phyloP scores from a whole-genome alignment of 179 eudicot genomes.

The Corrigiola litoralis region DNA sequence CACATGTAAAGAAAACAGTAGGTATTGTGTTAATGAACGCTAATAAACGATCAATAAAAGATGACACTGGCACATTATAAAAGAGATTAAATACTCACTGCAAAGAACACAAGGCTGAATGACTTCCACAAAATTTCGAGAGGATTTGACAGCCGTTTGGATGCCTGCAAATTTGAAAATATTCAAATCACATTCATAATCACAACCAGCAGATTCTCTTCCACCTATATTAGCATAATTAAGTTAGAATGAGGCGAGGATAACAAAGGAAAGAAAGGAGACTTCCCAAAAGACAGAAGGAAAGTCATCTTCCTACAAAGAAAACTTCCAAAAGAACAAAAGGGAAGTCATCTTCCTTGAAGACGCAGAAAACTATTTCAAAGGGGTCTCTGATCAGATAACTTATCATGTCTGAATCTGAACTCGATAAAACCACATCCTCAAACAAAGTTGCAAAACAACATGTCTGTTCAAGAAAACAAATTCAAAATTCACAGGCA shows the following conservation, averaged over 20 bases:
- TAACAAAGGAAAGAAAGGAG: not conserved
- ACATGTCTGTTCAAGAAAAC: not conserved
- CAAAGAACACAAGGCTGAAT: slow-evolving; percentile 86
- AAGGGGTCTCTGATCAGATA: not conserved
- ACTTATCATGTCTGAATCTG: not conserved
- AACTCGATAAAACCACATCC: not conserved
- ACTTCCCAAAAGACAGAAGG: too few relatives aligned
- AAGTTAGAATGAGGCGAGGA: not conserved
- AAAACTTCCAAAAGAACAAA: too few relatives aligned
- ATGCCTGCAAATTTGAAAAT: slow-evolving; percentile 39
- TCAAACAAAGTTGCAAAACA: not conserved
- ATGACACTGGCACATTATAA: not conserved
- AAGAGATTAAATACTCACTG: slow-evolving; percentile 50
- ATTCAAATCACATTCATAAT: not conserved
- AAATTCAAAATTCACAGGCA: not conserved
- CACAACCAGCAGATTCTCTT: not conserved
- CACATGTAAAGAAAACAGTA: not conserved
- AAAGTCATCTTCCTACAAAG: not conserved
- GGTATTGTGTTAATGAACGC: not conserved
- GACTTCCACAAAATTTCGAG: slow-evolving; percentile 91
- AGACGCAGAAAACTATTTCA: too few relatives aligned
- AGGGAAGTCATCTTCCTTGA: too few relatives aligned
- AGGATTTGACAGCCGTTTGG: slow-evolving; percentile 68
- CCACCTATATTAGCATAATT: not conserved
- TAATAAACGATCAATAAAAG: not conserved